A percentile compares a stretch with the other conserved stretches of the same genome.
Conservation (phyloP, 78 protist genomes). For the Cavenderia fasciculata region DNA sequence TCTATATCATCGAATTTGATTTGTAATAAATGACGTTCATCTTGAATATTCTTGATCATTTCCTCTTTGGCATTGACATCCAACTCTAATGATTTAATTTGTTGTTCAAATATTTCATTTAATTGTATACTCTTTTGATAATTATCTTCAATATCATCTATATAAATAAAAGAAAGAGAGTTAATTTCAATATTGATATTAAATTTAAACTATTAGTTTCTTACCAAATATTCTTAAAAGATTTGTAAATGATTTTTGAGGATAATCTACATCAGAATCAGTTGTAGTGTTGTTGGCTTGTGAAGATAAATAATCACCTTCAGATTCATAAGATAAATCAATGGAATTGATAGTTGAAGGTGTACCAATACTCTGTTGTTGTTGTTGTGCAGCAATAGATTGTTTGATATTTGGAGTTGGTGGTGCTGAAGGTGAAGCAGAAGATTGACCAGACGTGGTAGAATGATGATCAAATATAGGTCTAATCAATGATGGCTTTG, state of each 20-base stretch:
- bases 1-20: constrained; percentile 1
- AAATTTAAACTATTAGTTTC: background rate
- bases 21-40: background rate
- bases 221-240: background rate
- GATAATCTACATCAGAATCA: background rate
- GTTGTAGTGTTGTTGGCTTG: background rate
- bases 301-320: no score
- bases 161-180: background rate
- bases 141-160: background rate
- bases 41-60: background rate
- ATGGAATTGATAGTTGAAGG: no score
- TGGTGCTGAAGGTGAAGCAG: no score
- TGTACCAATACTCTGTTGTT: no score
- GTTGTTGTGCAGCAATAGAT: no score
- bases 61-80: background rate
- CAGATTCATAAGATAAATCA: no score
- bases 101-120: background rate
- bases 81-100: background rate
- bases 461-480: no score
- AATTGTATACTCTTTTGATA: background rate
- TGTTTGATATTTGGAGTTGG: no score
- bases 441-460: no score
- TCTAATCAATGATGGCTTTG: no score
- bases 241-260: background rate
- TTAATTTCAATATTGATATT: background rate